Evolutionary conservation across 2,329 filamentous ascomycete genomes (phyloP), one percentile per base, ranked within the genome.

Genomic region (Penicillium sp.): DNA sequence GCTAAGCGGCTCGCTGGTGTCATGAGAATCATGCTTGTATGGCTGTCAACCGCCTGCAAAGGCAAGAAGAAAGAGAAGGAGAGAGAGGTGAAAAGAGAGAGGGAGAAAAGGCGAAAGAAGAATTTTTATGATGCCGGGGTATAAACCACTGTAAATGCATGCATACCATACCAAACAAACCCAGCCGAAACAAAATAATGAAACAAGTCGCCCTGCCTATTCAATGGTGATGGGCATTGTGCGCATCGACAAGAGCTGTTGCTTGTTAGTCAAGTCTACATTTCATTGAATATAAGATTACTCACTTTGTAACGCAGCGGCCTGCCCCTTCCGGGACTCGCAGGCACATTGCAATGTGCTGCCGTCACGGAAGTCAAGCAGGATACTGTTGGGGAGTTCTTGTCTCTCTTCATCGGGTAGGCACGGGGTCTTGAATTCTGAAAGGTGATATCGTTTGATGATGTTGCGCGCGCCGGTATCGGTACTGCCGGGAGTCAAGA

Each of bases 321-420:
- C 70, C 66, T 84, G 82, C 47, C 79, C 79, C 63, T 78, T 74
- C 57, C 75, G 73, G 56, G 82, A 83, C 66, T 84, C 81, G 63
- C 82, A 84, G 42, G 85, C 84, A 66, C 82, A 83, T 67, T 88
- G 85, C 52, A 88, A 72, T 8, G 81, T 83, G 38, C 81, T 80
- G 21, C 84, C 84, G 62, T 86, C 82, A 23, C 79, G 68, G 59
- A 87, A 83, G 63, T 87, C 83, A 33, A 88, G 74, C 26, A 87
- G 69, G 38, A 88, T 82, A 60, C 91, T 97, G 75, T 97, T 90
- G 2, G 93, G 91, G 52, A 99, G 79, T 76, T 99, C 94, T 74
- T 97, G 89, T 63, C 90, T 80, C 68, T 97, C 94, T 59, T 95
- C 87, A 70, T 97, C 93, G 0, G 94, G 94, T 16, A 89, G 80